Percentiles rank a stretch among this genome's conserved stretches.
Evolutionary conservation across 2,329 filamentous ascomycete species (phyloP).

Genomic region (Phoma sp.): DNA sequence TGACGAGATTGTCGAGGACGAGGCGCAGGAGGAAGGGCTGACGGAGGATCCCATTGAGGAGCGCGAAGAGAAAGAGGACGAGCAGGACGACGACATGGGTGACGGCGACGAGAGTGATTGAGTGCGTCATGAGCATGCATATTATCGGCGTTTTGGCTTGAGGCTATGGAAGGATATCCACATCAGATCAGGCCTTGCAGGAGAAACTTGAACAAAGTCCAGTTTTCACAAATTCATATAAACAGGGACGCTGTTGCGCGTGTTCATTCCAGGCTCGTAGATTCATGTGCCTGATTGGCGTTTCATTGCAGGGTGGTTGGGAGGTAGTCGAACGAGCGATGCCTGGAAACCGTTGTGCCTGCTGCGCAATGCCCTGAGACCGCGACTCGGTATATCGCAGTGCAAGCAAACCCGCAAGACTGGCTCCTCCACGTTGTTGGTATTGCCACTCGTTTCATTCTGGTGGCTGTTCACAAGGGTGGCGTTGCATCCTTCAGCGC

Average conservation of each 20-base stretch:
- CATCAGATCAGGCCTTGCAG: neutral
- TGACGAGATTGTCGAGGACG: slow-evolving; percentile 60
- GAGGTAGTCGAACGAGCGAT: neutral
- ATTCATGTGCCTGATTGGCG: neutral
- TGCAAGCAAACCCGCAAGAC: neutral
- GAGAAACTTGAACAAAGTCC: neutral
- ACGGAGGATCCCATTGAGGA: slow-evolving; percentile 54
- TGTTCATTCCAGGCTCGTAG: neutral
- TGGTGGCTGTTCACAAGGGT: neutral
- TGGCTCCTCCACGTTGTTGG: neutral
- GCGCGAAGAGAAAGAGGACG: slow-evolving; percentile 50
- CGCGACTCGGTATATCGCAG: neutral
- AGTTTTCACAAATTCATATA: neutral
- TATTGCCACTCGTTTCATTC: neutral
- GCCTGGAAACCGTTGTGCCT: neutral
- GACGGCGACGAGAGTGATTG: slow-evolving; percentile 62
- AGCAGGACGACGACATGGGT: slow-evolving; percentile 53
- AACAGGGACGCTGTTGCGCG: neutral
- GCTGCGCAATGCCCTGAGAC: neutral
- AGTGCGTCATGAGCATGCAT: slow-evolving; percentile 33
- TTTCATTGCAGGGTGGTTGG: neutral
- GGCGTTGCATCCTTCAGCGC: slow-evolving; percentile 28
- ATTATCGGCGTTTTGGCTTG: slow-evolving; percentile 31
- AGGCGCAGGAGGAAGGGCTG: slow-evolving; percentile 59
- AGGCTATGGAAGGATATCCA: neutral